Evolutionary conservation across 345 rosid genomes (phyloP).

Genomic region (Hevea brasiliensis): DNA sequence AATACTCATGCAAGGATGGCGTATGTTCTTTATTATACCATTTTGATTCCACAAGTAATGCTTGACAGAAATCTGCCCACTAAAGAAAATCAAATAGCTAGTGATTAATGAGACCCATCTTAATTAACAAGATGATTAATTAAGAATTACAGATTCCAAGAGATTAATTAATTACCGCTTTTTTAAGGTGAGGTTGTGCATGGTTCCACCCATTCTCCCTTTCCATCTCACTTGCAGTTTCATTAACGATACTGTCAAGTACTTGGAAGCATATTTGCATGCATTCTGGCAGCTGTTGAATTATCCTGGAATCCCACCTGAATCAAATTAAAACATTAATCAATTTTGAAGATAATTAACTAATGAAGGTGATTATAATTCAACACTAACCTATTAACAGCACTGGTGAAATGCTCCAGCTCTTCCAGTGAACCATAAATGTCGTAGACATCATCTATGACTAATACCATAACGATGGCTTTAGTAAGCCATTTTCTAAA

Average conservation of each 20-base stretch:
- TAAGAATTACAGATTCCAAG: too few species aligned
- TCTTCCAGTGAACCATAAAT: slow-evolving; percentile 53
- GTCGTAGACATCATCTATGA: slow-evolving; percentile 55
- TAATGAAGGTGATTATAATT: neutral
- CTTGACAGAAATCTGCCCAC: slow-evolving; percentile 58
- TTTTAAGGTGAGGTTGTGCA: slow-evolving; percentile 32
- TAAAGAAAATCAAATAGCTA: neutral
- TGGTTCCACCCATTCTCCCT: slow-evolving; percentile 25
- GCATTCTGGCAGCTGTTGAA: slow-evolving; percentile 38
- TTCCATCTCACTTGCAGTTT: slow-evolving; percentile 42
- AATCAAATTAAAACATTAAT: neutral
- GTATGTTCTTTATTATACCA: slow-evolving; percentile 40
- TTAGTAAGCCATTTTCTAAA: slow-evolving; percentile 49
- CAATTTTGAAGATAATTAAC: neutral
- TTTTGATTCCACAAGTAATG: slow-evolving; percentile 49
- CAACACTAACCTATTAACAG: slow-evolving; percentile 34
- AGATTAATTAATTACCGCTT: slow-evolving; percentile 32
- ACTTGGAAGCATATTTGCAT: slow-evolving; percentile 48
- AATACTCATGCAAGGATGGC: slow-evolving; percentile 45
- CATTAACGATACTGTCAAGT: slow-evolving; percentile 28
- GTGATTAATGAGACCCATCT: too few species aligned
- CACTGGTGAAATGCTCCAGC: slow-evolving; percentile 45
- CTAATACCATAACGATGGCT: slow-evolving; percentile 36
- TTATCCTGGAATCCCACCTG: slow-evolving; percentile 41
- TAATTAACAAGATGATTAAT: too few species aligned